These are phyloP conservation scores for Sutorius australiensis DNA, from an alignment of 768 basidiomycete species.

Conservation along the genomic window DNA sequence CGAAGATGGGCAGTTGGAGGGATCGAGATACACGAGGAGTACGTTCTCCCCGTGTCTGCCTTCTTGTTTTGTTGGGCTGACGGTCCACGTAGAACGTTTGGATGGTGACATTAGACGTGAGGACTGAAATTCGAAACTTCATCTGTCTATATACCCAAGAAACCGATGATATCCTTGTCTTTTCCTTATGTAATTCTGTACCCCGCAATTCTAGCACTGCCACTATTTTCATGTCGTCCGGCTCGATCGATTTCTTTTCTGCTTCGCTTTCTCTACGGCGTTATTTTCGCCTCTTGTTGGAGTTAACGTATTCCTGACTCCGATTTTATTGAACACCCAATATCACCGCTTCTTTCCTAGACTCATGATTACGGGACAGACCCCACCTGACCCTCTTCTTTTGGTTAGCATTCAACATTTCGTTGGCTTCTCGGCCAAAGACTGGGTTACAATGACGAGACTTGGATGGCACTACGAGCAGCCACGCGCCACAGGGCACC, in stretches of 20 bases:
- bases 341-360: not conserved
- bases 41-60: conserved; percentile 13
- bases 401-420: not conserved
- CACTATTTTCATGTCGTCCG: too few relatives aligned
- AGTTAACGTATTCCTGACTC: not conserved
- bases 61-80: conserved; percentile 9
- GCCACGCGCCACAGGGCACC: not conserved
- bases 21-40: conserved; percentile 42
- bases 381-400: not conserved
- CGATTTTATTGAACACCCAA: not conserved
- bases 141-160: not conserved
- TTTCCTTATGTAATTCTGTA: too few relatives aligned
- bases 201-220: too few relatives aligned
- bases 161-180: not conserved
- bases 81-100: conserved; percentile 22
- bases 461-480: not conserved
- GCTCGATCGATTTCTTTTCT: not conserved
- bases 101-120: conserved; percentile 32
- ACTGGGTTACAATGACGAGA: not conserved
- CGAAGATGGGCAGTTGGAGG: conserved; percentile 37
- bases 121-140: too few relatives aligned
- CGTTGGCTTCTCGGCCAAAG: not conserved
- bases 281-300: not conserved
- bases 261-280: not conserved
- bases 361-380: not conserved